Base-by-base conservation (phyloP, 495 filamentous ascomycete species). In the Pseudomonodictys pantanalensis region DNA sequence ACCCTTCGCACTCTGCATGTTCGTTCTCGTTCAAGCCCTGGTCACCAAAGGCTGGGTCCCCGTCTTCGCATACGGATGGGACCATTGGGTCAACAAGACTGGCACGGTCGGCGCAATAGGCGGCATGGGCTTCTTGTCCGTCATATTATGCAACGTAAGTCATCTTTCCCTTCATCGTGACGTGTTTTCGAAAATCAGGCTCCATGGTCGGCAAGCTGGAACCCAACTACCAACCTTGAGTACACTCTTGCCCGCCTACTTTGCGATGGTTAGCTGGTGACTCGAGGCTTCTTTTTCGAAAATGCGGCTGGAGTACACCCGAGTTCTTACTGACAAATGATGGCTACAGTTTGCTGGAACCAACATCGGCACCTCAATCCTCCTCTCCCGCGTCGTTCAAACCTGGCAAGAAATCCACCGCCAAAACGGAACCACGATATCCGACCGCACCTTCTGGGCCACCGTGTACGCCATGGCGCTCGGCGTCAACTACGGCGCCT, bases 361-460 rank as follows among this genome's bases (percentile, higher is more conserved):
- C 9, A 87, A 88, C 58, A 88, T 87, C 48, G 84, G 85, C 17
- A 86, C 84, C 1, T 84, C 84, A 3, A 87, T 88, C 65, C 78
- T 86, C 4, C 76, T 87, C 15, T 85, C 78, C 10, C 81, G 84
- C 15, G 76, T 88, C 8, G 80, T 88, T 38, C 85, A 87, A 58
- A 71, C 78, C 0, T 87, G 85, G 85, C 68, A 78, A 45, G 55
- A 72, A 15, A 84, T 88, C 35, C 81, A 85, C 60, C 18, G 52
- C n/a, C 35, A 29, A 15, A 77, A 69, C 45, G 67, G 67, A 2
- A 68, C 68, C 17, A 71, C 75, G 0, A 82, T 85, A 47, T 75
- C 72, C 17, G 68, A 85, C 38, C 76, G 83, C 24, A 85, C 78
- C 0, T 85, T 86, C 69, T 86, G 82, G 82, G 85, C 79, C 1